Evolutionary conservation across 2,329 filamentous ascomycete genomes (phyloP).

Genomic region (Talaromyces marneffei): DNA sequence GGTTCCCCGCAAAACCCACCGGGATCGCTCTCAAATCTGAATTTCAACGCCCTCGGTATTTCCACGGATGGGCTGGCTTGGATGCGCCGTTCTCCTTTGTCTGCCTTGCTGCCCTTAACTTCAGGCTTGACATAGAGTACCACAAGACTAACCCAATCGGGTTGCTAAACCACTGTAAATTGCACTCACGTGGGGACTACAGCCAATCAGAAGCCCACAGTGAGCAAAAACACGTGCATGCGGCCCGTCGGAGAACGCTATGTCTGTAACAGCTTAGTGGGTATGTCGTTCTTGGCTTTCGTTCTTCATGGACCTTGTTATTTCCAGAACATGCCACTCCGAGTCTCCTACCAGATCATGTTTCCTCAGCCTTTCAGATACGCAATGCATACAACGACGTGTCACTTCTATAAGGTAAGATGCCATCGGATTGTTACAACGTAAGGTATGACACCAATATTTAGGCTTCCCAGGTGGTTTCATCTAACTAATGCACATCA

Average conservation of each 20-base stretch:
- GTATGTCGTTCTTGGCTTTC: background rate
- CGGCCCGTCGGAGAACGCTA: background rate
- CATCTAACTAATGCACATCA: background rate
- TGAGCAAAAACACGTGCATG: background rate
- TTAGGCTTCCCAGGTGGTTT: background rate
- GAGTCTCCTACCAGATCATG: background rate
- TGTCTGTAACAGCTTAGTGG: background rate
- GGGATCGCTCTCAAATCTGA: background rate
- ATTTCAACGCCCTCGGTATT: background rate
- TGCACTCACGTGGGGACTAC: background rate
- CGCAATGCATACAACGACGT: too few relatives aligned
- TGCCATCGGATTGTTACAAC: background rate
- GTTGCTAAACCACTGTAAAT: background rate
- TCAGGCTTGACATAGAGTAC: background rate
- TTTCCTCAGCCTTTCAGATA: too few relatives aligned
- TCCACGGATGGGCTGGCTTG: background rate
- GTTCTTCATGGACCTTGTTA: background rate
- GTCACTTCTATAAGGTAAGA: too few relatives aligned
- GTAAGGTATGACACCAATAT: background rate
- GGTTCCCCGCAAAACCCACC: constrained; percentile 3
- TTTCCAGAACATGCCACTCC: background rate
- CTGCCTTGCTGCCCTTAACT: constrained; percentile 3
- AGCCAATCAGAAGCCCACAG: background rate
- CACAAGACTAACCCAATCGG: background rate
- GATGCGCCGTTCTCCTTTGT: too few relatives aligned